phyloP scores from a whole-genome alignment of 768 basidiomycete species.

The Tephrocybe sp. region DNA sequence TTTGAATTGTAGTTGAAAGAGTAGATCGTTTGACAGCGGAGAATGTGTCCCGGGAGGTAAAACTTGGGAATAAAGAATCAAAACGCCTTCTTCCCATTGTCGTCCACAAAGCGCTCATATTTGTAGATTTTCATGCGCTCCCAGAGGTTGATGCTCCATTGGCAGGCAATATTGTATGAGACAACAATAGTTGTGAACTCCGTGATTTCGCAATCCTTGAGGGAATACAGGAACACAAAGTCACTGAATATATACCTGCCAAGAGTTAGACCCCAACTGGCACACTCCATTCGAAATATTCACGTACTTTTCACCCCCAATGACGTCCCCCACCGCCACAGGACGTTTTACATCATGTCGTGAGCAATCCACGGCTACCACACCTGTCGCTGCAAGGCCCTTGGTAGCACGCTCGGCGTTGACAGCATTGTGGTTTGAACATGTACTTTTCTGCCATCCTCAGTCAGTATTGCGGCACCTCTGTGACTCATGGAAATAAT shows the following conservation, averaged over 20 bases:
- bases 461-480: no score
- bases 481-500: neutral
- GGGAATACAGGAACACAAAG: conserved; percentile 19
- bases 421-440: conserved; percentile 23
- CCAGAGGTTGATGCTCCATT: conserved; percentile 18
- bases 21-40: conserved; percentile 18
- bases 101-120: no score
- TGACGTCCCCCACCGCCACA: neutral
- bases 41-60: conserved; percentile 24
- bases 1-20: conserved; percentile 20
- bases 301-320: conserved; percentile 19
- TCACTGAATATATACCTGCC: conserved; percentile 25
- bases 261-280: no score
- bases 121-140: conserved; percentile 5
- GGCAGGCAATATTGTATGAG: no score
- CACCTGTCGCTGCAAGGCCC: conserved; percentile 3
- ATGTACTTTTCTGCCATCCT: conserved; percentile 14
- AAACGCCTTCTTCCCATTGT: conserved; percentile 1
- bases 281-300: neutral
- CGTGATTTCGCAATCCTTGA: no score
- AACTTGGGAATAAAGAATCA: conserved; percentile 23
- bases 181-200: conserved; percentile 17
- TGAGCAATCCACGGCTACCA: conserved; percentile 4
- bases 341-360: conserved; percentile 9
- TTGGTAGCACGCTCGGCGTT: neutral